These are phyloP conservation scores for Holtermanniella nyarrowii DNA, from an alignment of 768 basidiomycete species.

Conservation along the genomic window DNA sequence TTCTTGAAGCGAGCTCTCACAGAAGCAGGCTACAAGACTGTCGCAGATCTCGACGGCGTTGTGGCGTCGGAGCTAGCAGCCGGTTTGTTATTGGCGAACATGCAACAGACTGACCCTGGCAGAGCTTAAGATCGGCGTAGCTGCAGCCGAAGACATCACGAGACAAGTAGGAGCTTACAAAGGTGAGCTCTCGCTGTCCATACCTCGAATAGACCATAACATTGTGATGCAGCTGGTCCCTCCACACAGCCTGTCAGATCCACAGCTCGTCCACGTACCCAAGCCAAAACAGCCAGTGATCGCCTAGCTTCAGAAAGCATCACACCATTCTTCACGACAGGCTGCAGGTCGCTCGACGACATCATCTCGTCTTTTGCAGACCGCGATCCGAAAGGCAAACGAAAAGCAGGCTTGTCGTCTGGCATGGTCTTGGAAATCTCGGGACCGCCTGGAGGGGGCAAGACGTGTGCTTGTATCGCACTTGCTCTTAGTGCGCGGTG, in stretches of 20 bases:
- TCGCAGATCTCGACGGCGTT: slow-evolving; percentile 13
- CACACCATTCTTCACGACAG: slow-evolving; percentile 19
- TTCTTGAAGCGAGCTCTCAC: slow-evolving; percentile 18
- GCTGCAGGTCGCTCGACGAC: slow-evolving; percentile 20
- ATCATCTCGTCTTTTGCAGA: slow-evolving; percentile 14
- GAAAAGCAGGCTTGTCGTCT: slow-evolving; percentile 17
- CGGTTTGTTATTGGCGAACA: no score
- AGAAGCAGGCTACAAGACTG: slow-evolving; percentile 25
- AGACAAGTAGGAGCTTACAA: slow-evolving; percentile 10
- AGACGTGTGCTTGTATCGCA: slow-evolving; percentile 22
- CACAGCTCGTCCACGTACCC: slow-evolving; percentile 7
- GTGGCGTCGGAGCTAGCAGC: slow-evolving; percentile 17
- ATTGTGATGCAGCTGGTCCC: slow-evolving; percentile 1
- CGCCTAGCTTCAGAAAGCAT: slow-evolving; percentile 5
- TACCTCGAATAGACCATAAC: not conserved
- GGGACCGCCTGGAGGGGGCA: slow-evolving; percentile 37
- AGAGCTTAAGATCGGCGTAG: slow-evolving; percentile 23
- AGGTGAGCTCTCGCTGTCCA: slow-evolving; percentile 10
- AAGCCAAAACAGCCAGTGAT: slow-evolving; percentile 16
- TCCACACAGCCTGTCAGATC: slow-evolving; percentile 1
- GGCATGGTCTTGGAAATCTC: slow-evolving; percentile 33
- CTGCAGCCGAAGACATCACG: slow-evolving; percentile 25
- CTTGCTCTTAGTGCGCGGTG: slow-evolving; percentile 18
- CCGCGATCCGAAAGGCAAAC: not conserved
- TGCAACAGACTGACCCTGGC: not conserved